phyloP scores from a whole-genome alignment of 2,329 filamentous ascomycete species.

The Endocalyx cinctus region DNA sequence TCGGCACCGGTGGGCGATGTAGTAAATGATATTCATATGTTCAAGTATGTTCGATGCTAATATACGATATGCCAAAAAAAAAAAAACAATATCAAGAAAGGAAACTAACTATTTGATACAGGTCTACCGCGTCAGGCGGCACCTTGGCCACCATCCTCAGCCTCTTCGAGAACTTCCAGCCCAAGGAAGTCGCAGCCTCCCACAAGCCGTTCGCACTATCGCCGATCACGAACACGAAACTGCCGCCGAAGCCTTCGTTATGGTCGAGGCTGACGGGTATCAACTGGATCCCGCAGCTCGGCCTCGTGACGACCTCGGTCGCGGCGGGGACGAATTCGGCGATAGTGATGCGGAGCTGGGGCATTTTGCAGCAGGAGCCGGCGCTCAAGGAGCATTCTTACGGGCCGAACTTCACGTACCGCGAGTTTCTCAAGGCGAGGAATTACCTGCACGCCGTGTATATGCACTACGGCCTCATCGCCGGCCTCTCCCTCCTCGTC shows the following conservation, averaged over 20 bases:
- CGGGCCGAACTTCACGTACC: constrained; percentile 57
- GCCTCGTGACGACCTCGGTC: constrained; percentile 50
- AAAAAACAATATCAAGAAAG: too few species aligned
- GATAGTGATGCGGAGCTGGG: constrained; percentile 60
- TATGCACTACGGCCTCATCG: constrained; percentile 43
- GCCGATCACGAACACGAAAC: constrained; percentile 43
- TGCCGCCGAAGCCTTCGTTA: constrained; percentile 29
- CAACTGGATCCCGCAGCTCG: constrained; percentile 44
- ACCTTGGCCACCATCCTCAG: constrained; percentile 64
- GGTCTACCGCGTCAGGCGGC: constrained; percentile 55
- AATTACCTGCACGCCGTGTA: constrained; percentile 45
- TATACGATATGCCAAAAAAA: constrained; percentile 2
- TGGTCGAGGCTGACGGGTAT: constrained; percentile 46
- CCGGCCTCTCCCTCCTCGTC: constrained; percentile 40
- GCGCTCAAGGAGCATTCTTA: constrained; percentile 45
- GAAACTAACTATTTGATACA: too few species aligned
- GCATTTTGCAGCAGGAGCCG: constrained; percentile 45
- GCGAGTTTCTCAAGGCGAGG: constrained; percentile 47
- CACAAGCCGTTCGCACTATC: constrained; percentile 52
- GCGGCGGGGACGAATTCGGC: constrained; percentile 46
- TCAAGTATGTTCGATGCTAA: constrained; percentile 28
- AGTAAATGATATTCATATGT: constrained; percentile 42
- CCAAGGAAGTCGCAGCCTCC: constrained; percentile 42
- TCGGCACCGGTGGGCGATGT: constrained; percentile 49
- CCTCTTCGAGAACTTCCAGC: constrained; percentile 48